A percentile compares a stretch with the other conserved stretches of the same genome.
These are phyloP conservation scores for Kazachstania bromeliacearum DNA, from an alignment of 805 yeast species.

Conservation along the genomic window DNA sequence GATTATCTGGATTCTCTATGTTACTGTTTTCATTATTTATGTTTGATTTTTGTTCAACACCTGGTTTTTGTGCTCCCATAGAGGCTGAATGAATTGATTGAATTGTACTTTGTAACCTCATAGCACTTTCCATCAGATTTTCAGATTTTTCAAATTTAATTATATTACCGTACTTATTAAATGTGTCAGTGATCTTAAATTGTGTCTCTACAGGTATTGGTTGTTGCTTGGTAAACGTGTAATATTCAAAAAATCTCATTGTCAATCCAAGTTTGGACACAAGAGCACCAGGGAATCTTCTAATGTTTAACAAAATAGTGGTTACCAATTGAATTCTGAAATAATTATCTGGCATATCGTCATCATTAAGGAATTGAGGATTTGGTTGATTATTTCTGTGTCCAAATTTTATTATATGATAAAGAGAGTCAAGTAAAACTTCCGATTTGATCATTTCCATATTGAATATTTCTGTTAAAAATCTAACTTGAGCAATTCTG, in stretches of 20 bases:
- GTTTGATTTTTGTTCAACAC: neutral
- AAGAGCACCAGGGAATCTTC: slow-evolving; percentile 13
- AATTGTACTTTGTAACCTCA: slow-evolving; percentile 21
- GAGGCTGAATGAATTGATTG: slow-evolving; percentile 1
- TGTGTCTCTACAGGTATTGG: slow-evolving; percentile 58
- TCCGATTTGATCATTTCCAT: slow-evolving; percentile 36
- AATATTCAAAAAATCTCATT: slow-evolving; percentile 60
- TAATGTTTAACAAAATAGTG: slow-evolving; percentile 32
- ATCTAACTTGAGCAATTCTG: slow-evolving; percentile 52
- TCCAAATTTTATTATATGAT: slow-evolving; percentile 53
- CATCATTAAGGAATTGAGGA: slow-evolving; percentile 30
- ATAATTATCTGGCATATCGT: slow-evolving; percentile 62
- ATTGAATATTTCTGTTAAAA: slow-evolving; percentile 50
- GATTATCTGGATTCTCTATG: neutral
- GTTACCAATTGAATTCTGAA: slow-evolving; percentile 57
- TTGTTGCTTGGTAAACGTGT: slow-evolving; percentile 47
- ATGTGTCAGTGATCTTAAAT: slow-evolving; percentile 41
- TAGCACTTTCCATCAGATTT: slow-evolving; percentile 36
- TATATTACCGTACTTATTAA: slow-evolving; percentile 17
- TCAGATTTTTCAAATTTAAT: slow-evolving; percentile 30
- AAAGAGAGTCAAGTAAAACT: slow-evolving; percentile 43
- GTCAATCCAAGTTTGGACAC: slow-evolving; percentile 32
- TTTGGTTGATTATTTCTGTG: slow-evolving; percentile 52
- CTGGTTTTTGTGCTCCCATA: neutral
- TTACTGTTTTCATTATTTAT: slow-evolving; percentile 3